Evolutionary conservation across 2,329 filamentous ascomycete genomes (phyloP).

Genomic region (Colletotrichum coccodes): DNA sequence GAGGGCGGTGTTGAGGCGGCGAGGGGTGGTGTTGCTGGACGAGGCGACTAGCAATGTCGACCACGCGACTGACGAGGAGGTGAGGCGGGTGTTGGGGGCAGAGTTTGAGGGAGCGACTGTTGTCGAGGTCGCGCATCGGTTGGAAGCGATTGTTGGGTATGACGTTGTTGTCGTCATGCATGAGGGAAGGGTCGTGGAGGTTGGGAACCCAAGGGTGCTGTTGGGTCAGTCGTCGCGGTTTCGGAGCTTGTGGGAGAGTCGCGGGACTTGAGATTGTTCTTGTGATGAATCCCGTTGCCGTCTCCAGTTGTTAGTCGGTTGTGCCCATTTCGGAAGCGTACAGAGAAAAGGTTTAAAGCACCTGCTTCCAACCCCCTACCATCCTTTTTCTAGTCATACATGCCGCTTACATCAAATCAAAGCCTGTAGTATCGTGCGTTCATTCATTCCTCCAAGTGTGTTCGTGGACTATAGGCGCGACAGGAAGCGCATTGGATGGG

Average conservation of each 20-base stretch:
- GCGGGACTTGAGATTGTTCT: constrained; percentile 17
- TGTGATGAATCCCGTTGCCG: background rate
- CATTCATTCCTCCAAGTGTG: too few species aligned
- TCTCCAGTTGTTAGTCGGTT: background rate
- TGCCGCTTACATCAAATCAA: too few species aligned
- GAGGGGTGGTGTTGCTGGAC: constrained; percentile 45
- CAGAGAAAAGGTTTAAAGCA: too few species aligned
- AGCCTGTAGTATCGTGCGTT: too few species aligned
- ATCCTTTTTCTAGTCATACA: too few species aligned
- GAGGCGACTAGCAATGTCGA: constrained; percentile 47
- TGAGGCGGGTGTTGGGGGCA: constrained; percentile 35
- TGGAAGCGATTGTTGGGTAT: constrained; percentile 40
- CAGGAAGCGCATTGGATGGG: too few species aligned
- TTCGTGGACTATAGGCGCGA: too few species aligned
- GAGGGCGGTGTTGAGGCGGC: constrained; percentile 50
- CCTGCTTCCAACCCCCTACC: too few species aligned
- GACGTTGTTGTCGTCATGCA: constrained; percentile 43
- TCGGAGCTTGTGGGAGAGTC: constrained; percentile 37
- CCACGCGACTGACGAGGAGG: constrained; percentile 38
- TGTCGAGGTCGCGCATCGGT: constrained; percentile 42
- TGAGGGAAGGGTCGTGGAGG: constrained; percentile 39
- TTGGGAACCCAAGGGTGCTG: constrained; percentile 38
- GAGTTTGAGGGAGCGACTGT: constrained; percentile 40
- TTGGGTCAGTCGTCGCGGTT: constrained; percentile 37
- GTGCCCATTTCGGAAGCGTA: too few species aligned